Evolutionary conservation across 1,284 basidiomycete genomes (phyloP).

Genomic region (Trichosporon ovoides): DNA sequence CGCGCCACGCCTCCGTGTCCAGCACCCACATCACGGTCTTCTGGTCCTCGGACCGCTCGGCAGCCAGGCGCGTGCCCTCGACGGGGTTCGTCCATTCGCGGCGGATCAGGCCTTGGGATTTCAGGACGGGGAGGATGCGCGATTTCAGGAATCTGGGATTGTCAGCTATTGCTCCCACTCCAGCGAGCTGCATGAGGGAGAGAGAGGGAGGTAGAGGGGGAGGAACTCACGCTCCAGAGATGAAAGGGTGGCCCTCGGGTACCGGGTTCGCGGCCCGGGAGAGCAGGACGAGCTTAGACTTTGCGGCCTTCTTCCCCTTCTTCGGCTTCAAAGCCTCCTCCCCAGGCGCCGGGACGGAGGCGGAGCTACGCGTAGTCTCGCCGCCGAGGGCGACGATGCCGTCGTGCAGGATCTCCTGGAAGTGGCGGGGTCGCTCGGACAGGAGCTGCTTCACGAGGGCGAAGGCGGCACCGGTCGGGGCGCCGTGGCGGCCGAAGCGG

Average conservation of each 20-base stretch:
- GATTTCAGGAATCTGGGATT: constrained; percentile 39
- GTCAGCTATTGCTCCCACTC: no score
- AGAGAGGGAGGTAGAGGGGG: no score
- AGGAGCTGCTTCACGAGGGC: constrained; percentile 33
- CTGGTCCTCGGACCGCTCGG: neutral
- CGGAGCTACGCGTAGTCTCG: neutral
- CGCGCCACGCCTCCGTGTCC: neutral
- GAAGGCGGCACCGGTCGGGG: constrained; percentile 28
- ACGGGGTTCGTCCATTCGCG: constrained; percentile 13
- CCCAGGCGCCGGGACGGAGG: neutral
- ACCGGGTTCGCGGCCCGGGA: constrained; percentile 10
- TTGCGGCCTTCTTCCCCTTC: constrained; percentile 7
- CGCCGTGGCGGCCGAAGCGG: neutral
- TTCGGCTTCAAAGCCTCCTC: neutral
- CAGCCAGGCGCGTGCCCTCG: constrained; percentile 1
- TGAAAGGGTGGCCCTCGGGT: constrained; percentile 38
- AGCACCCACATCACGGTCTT: constrained; percentile 14
- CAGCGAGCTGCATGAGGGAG: no score
- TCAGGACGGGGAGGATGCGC: constrained; percentile 37
- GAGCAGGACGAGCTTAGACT: constrained; percentile 12
- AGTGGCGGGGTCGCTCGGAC: constrained; percentile 26
- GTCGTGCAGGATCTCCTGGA: constrained; percentile 35
- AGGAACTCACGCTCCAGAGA: constrained; percentile 36
- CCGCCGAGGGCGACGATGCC: constrained; percentile 17
- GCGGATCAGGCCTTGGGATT: constrained; percentile 33